A percentile compares a stretch with the other conserved stretches of the same genome.
Evolutionary conservation across 192 early-diverging fungal species (phyloP).

Genomic region (Kappamyces sp.): DNA sequence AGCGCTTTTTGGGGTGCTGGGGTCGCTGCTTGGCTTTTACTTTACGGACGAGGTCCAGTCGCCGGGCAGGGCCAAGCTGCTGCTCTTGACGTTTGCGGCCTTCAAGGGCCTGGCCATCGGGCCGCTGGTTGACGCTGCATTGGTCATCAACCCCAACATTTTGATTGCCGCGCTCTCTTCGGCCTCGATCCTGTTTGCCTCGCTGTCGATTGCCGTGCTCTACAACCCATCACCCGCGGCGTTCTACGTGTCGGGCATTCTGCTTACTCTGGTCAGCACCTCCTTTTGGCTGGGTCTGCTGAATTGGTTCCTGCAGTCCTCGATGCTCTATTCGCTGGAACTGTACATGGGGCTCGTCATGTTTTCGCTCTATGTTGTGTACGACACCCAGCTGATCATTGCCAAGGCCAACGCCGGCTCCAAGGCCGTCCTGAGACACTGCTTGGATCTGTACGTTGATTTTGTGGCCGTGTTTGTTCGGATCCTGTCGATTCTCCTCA

Average conservation of each 20-base stretch:
- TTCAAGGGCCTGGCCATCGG: slow-evolving; percentile 22
- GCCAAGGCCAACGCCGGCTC: slow-evolving; percentile 33
- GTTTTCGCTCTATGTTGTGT: slow-evolving; percentile 47
- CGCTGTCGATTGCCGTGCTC: slow-evolving; percentile 41
- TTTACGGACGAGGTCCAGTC: background rate
- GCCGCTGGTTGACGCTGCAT: slow-evolving; percentile 17
- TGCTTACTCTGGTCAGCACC: slow-evolving; percentile 1
- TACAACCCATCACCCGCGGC: slow-evolving; percentile 1
- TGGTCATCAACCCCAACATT: slow-evolving; percentile 25
- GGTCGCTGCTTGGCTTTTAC: background rate
- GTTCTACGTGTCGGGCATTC: background rate
- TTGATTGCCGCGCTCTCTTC: slow-evolving; percentile 29
- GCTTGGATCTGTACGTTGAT: slow-evolving; percentile 44
- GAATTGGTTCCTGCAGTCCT: slow-evolving; percentile 22
- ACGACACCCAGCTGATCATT: slow-evolving; percentile 55
- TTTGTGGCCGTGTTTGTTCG: slow-evolving; percentile 46
- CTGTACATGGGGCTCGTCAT: slow-evolving; percentile 45
- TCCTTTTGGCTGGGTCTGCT: slow-evolving; percentile 7
- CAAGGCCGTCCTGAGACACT: slow-evolving; percentile 28
- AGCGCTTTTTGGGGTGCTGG: too few relatives aligned
- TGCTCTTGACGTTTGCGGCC: slow-evolving; percentile 26
- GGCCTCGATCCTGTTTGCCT: slow-evolving; percentile 43
- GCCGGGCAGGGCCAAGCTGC: slow-evolving; percentile 2
- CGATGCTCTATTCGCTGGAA: slow-evolving; percentile 34
- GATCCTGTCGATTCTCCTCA: slow-evolving; percentile 34